Evolutionary conservation across 2,329 filamentous ascomycete species (phyloP), one percentile per base, ranked within the genome.

Genomic region (Teratosphaeria viscida): DNA sequence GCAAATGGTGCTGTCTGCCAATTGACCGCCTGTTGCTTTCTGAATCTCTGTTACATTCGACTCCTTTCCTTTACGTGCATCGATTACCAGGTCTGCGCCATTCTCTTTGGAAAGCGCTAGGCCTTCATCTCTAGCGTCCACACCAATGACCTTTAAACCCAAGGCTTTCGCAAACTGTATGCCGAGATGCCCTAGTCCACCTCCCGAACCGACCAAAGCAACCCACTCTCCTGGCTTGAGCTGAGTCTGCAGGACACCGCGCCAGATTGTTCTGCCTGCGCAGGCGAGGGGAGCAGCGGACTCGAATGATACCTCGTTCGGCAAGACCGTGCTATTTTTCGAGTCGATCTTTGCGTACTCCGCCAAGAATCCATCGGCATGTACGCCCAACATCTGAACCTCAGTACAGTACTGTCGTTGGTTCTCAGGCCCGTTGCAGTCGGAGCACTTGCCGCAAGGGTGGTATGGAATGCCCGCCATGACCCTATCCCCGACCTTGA

Each of bases 201-300:
- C 80, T 2, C 59, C 70, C 19, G 69, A 68, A 19, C 69, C 72
- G 0, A 72, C 71, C 19, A 78, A 64, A 1, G 68, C 71, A 1
- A 76, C 59, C 74, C 75, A 77, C 62, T 76, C 64, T 1, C 74
- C 74, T 2, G 67, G 57, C 61, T 71, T 63, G 26, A 81, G 66
- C 3, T 68, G 75, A 0, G 77, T 71, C 64, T 76, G 73, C 56
- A 74, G 58, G 7, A 82, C 72, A 1, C 73, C 76, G n/a, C 78
- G 69, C 70, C 76, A 83, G 16, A 79, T 73, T 2, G 81, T 83
- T 58, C 76, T 68, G 0, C 81, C 81, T 0, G 82, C 81, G 66
- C 82, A 85, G 12, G 81, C 81, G 26, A 85, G 70, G 4, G 82
- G 82, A 54, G 81, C 82, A 14, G 82, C 82, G 16, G 74, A 76